Percentiles rank a stretch among this genome's conserved stretches.
These are phyloP conservation scores for Ilyonectria robusta DNA, from an alignment of 2,329 filamentous ascomycete species.

Conservation along the genomic window DNA sequence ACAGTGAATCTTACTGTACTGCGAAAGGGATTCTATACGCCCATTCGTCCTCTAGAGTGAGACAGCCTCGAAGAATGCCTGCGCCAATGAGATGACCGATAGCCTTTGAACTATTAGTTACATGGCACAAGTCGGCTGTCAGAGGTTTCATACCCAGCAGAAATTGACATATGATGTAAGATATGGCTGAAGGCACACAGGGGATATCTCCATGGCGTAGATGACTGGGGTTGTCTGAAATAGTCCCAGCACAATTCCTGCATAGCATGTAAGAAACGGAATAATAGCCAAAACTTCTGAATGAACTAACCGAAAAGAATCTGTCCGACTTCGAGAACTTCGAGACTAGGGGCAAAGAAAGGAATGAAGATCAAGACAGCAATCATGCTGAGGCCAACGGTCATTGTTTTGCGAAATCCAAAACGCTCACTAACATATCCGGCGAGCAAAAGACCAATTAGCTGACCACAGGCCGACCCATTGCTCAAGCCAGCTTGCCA, in stretches of 20 bases:
- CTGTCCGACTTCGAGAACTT: conserved; percentile 49
- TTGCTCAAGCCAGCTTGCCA: conserved; percentile 57
- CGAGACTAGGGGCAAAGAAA: conserved; percentile 50
- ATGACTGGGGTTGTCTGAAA: conserved; percentile 22
- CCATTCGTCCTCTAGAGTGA: conserved; percentile 7
- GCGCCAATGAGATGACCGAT: conserved; percentile 27
- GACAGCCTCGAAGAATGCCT: conserved; percentile 24
- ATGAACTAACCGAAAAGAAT: conserved; percentile 47
- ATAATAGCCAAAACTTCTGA: too few species aligned
- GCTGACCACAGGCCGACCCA: conserved; percentile 48
- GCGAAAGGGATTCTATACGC: conserved; percentile 19
- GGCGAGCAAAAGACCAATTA: conserved; percentile 58
- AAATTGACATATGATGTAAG: conserved; percentile 29
- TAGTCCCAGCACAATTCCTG: conserved; percentile 20
- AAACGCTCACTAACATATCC: conserved; percentile 56
- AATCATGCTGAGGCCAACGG: conserved; percentile 44
- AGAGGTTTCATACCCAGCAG: conserved; percentile 10
- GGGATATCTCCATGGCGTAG: conserved; percentile 33
- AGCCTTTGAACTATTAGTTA: conserved; percentile 3
- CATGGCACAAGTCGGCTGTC: not conserved
- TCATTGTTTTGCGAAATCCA: conserved; percentile 54
- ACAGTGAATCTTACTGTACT: conserved; percentile 3
- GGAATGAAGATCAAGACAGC: conserved; percentile 53
- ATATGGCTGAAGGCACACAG: conserved; percentile 27
- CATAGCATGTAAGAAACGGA: too few species aligned